Evolutionary conservation across 768 basidiomycete species (phyloP).

Genomic region (Pleurotus sapidus): DNA sequence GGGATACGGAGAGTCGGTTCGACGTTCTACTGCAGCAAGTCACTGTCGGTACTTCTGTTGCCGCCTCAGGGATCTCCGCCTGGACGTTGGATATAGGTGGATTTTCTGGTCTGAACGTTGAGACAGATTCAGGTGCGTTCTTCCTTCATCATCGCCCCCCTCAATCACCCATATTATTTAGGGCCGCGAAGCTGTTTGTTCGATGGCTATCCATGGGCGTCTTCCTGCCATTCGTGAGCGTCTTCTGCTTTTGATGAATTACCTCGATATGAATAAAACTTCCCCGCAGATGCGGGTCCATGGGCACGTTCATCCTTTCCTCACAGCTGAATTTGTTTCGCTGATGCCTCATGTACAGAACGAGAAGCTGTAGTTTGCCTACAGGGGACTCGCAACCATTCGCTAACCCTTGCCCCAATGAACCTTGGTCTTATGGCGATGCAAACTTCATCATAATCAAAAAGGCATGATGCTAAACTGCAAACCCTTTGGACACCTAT

Average conservation of each 20-base stretch:
- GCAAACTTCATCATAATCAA: slow-evolving; percentile 33
- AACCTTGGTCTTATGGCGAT: slow-evolving; percentile 36
- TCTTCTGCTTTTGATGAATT: neutral
- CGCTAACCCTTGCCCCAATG: slow-evolving; percentile 33
- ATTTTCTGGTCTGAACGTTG: slow-evolving; percentile 28
- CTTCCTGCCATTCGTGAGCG: slow-evolving; percentile 33
- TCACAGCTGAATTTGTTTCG: neutral
- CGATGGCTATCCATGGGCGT: slow-evolving; percentile 33
- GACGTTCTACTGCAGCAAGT: slow-evolving; percentile 32
- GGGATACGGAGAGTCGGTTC: slow-evolving; percentile 31
- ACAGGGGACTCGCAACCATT: slow-evolving; percentile 15
- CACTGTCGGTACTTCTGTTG: slow-evolving; percentile 29
- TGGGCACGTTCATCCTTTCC: slow-evolving; percentile 16
- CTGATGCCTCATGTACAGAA: slow-evolving; percentile 13
- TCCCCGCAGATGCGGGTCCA: slow-evolving; percentile 25
- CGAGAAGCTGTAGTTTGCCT: slow-evolving; percentile 24
- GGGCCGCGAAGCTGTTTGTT: slow-evolving; percentile 32
- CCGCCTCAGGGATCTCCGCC: slow-evolving; percentile 32
- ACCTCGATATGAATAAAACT: neutral
- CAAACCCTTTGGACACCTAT: neutral
- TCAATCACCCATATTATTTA: slow-evolving; percentile 7
- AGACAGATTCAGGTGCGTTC: slow-evolving; percentile 21
- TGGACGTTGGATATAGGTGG: slow-evolving; percentile 37
- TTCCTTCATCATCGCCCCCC: neutral
- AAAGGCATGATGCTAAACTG: slow-evolving; percentile 15